Conservation (phyloP, 495 filamentous ascomycete species). For the Tuber borchii region DNA sequence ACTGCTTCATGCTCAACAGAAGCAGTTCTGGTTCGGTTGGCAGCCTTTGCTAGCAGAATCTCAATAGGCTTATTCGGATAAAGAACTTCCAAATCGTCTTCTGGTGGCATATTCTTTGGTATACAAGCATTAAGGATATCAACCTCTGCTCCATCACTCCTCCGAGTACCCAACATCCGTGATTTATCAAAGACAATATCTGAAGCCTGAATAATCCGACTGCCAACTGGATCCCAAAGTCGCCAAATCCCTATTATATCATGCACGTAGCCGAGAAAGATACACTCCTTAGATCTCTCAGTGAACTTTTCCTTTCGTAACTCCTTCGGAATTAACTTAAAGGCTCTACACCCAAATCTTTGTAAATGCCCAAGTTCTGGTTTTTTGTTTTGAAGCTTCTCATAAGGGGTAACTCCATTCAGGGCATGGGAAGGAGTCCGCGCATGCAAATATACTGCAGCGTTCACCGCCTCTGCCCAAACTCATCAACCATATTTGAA, state of each 20-base stretch:
- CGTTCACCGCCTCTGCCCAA: constrained; percentile 7
- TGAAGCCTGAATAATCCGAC: no score
- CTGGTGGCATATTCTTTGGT: no score
- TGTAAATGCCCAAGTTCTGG: neutral
- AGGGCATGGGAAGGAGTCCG: neutral
- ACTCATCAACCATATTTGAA: neutral
- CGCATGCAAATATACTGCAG: constrained; percentile 1
- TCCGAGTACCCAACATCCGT: no score
- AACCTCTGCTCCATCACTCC: no score
- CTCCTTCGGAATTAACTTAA: constrained; percentile 7
- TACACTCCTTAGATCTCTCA: neutral
- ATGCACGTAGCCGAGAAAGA: constrained; percentile 13
- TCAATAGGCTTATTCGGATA: no score
- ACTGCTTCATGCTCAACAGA: no score
- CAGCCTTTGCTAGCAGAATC: no score
- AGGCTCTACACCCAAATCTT: neutral
- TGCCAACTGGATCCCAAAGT: neutral
- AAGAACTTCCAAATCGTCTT: no score
- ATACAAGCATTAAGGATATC: no score
- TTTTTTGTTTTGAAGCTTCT: no score
- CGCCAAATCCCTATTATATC: neutral
- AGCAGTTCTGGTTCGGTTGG: no score
- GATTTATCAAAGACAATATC: no score
- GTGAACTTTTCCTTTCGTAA: constrained; percentile 1
- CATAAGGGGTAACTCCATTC: neutral